Conservation (phyloP, 2,329 filamentous ascomycete species). For the Diaporthe sp. region DNA sequence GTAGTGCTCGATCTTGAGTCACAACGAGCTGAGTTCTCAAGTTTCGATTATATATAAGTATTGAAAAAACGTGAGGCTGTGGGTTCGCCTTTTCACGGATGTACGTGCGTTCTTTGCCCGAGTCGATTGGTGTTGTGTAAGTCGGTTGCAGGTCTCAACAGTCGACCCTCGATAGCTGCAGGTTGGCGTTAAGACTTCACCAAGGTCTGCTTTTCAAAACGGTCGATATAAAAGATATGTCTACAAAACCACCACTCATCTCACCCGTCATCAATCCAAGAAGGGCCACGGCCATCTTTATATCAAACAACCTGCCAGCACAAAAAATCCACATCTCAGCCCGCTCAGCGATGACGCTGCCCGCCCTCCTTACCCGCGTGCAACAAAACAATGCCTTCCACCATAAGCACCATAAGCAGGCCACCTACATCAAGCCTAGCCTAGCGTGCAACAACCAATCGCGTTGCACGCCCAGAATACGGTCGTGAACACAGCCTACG, state of each 20-base stretch:
- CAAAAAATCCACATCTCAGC: no score
- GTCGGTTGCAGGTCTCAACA: no score
- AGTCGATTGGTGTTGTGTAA: no score
- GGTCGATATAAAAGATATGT: background rate
- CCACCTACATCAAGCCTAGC: background rate
- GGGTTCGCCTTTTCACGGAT: no score
- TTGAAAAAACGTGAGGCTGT: no score
- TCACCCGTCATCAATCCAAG: background rate
- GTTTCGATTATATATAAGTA: no score
- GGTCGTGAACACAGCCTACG: background rate
- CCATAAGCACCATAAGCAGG: conserved; percentile 7
- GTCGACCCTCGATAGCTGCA: no score
- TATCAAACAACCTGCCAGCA: no score
- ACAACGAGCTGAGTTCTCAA: background rate
- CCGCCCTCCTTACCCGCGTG: no score
- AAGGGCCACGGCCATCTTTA: conserved; percentile 7
- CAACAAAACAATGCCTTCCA: background rate
- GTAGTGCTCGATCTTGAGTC: background rate
- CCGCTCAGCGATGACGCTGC: background rate
- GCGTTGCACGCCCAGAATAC: conserved; percentile 22
- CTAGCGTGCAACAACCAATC: background rate
- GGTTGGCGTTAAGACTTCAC: no score
- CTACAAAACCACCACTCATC: background rate
- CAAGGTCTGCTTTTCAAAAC: no score
- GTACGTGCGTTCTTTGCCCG: no score